Evolutionary conservation across 2,329 filamentous ascomycete genomes (phyloP), one percentile per base, ranked within the genome.

Genomic region (Trichoderma citrinoviride): DNA sequence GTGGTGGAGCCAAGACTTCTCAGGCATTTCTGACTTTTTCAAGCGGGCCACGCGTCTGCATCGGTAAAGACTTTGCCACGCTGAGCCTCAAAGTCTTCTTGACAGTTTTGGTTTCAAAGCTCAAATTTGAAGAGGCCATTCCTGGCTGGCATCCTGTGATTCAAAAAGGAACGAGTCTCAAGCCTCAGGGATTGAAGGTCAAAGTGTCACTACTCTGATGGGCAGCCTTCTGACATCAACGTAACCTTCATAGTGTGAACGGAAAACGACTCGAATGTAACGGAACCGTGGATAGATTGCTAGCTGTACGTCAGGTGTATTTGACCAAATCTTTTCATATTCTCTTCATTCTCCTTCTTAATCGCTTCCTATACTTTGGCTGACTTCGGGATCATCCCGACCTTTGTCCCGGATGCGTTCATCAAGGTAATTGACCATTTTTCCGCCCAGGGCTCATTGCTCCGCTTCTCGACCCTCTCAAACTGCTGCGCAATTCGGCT

Each of bases 11-110:
- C 10, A 50, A 37, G 43, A 49, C 25, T 10, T 27, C 57, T 4
- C 29, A 44, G 12, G 43, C 57, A 2, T 61, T 61, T n/a, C 21
- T 61, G 44, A 61, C 57, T 3, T 61, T 61, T 37, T 61, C 57
- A 1, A 49, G 43, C 15, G 57, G 57, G 4, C 57, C 57, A 37
- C 57, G 57, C 25, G 37, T 61, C 19, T 61, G 57, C 44, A 61
- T 61, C 8, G 57, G 57, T 17, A 61, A 61, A 33, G 57, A 61
- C 14, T 61, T 61, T 52, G 57, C 57, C 2, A 47, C 44, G 7
- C 19, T 61, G 3, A 61, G 57, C 43, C 43, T 61, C 1, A 61
- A 61, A 25, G 57, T 61, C 7, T 61, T 61, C 21, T 37, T 61
- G 29, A 41, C 19, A 2, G 44, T 52, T 41, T 23, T 61, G 21